Evolutionary conservation across 176 grass and related monocot genomes (phyloP), one percentile per base, ranked within the genome.

Genomic region (Aechmea fasciata): DNA sequence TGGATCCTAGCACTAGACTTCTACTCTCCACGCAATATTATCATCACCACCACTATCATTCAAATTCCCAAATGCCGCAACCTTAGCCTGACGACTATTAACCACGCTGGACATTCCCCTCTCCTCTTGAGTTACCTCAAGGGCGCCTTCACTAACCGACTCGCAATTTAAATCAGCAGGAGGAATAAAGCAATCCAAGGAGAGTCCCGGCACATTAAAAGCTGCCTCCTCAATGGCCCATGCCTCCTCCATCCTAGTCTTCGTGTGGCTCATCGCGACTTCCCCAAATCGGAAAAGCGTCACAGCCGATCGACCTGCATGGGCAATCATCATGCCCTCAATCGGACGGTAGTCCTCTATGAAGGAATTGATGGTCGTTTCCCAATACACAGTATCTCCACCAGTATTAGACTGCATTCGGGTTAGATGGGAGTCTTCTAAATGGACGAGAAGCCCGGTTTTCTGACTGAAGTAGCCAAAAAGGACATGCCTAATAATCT

Each of bases 381-480:
- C 90, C 90, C 90, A 93, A 75, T 93, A 93, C 67, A 93, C 71
- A 5, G 86, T 80, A 73, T 93, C 90, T 8, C 90, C 85, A n/a
- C 90, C 90, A 6, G 86, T 77, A 1, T 77, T 81, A 49, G 90
- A 89, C 75, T 93, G 90, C 20, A 92, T 92, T 9, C 90, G 74
- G 14, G 90, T 93, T 25, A 93, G 85, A 65, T 93, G 90, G 0
- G 90, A 93, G 63, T 93, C 90, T 59, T 89, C 90, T 14, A 93
- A 15, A 28, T 89, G 85, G 48, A 84, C 82, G 52, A 93, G 87
- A 49, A 93, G 83, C 51, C 90, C 90, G 1, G 78, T 86, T 72
- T 82, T 87, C 71, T 93, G 90, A 75, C 86, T 93, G 52, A 93
- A 93, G 73, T 93, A 93, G 19, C 90, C 90, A 64, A 93, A 93